A percentile compares a stretch with the other conserved stretches of the same genome.
These are phyloP conservation scores for Cyamopsis tetragonoloba DNA, from an alignment of 306 rosid genomes.

Conservation along the genomic window DNA sequence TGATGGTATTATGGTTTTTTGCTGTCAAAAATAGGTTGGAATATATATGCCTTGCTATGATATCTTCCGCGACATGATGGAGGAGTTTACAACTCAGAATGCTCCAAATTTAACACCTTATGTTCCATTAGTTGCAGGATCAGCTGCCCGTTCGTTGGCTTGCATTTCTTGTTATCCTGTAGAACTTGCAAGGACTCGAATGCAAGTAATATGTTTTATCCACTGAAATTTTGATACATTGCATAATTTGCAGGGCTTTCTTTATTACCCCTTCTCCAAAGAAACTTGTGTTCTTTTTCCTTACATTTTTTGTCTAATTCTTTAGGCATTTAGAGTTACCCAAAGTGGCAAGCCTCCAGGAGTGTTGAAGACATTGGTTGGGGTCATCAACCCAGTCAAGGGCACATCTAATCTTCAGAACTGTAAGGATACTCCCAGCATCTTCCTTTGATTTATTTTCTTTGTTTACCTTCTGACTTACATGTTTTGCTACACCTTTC, in stretches of 20 bases:
- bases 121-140: conserved; percentile 91
- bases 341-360: conserved; percentile 70
- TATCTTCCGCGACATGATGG: conserved; percentile 71
- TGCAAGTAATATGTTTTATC: conserved; percentile 64
- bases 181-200: conserved; percentile 94
- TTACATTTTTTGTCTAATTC: not conserved
- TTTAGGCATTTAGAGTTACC: conserved; percentile 66
- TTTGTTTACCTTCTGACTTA: conserved; percentile 5
- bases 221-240: not conserved
- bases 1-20: conserved; percentile 22
- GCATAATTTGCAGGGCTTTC: not conserved
- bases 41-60: conserved; percentile 98
- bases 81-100: conserved; percentile 54
- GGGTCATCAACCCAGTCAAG: conserved; percentile 48
- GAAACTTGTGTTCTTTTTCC: not conserved
- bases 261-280: not conserved
- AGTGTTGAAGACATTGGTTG: conserved; percentile 75
- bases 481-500: not conserved
- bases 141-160: conserved; percentile 87
- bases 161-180: conserved; percentile 85
- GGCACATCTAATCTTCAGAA: conserved; percentile 45
- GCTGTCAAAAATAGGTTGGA: conserved; percentile 64
- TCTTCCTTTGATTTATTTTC: conserved; percentile 17
- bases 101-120: conserved; percentile 74
- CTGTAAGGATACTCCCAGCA: conserved; percentile 37